Evolutionary conservation across 805 yeast species (phyloP).

Genomic region (Starmerella khaoyaiensis): DNA sequence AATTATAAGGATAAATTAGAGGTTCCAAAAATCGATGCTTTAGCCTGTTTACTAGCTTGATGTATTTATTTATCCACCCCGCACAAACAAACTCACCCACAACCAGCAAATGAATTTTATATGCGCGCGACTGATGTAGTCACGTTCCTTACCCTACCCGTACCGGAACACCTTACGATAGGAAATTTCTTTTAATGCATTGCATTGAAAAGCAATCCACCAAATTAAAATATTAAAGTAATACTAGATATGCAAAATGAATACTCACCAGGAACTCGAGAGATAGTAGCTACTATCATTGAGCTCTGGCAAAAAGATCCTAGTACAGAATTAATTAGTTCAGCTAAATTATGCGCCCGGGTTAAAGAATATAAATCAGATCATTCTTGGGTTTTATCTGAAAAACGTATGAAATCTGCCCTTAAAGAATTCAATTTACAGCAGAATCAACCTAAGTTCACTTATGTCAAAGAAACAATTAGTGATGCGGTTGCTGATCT

Average conservation of each 20-base stretch:
- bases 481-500: conserved; percentile 39
- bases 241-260: conserved; percentile 8
- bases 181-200: too few relatives aligned
- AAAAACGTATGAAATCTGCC: conserved; percentile 41
- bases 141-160: too few relatives aligned
- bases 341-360: conserved; percentile 39
- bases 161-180: too few relatives aligned
- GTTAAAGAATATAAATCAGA: conserved; percentile 39
- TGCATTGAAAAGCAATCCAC: too few relatives aligned
- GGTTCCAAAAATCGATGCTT: too few relatives aligned
- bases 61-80: too few relatives aligned
- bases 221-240: too few relatives aligned
- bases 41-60: too few relatives aligned
- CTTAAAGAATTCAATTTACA: conserved; percentile 45
- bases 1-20: too few relatives aligned
- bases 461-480: conserved; percentile 42
- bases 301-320: conserved; percentile 58
- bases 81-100: too few relatives aligned
- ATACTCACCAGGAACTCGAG: conserved; percentile 42
- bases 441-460: conserved; percentile 33
- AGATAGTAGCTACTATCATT: conserved; percentile 48
- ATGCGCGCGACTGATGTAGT: too few relatives aligned
- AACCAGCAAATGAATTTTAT: too few relatives aligned
- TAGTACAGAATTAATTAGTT: conserved; percentile 43
- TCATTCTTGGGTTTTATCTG: conserved; percentile 47